Conservation (phyloP, 768 basidiomycete genomes). For the Gyrodon lividus region DNA sequence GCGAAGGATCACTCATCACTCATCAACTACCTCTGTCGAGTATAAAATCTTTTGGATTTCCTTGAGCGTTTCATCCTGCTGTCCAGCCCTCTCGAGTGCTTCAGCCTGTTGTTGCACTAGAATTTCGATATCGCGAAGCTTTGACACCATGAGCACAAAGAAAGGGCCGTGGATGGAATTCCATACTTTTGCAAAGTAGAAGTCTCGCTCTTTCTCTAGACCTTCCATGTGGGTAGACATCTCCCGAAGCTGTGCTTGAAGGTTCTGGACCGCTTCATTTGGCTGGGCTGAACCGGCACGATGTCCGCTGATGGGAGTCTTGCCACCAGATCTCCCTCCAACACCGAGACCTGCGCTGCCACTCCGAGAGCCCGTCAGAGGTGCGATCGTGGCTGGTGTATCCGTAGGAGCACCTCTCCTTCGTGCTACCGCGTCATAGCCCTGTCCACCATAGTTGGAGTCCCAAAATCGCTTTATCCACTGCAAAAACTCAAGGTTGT, state of each 20-base stretch:
- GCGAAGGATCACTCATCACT: background rate
- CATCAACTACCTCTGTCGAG: slow-evolving; percentile 79
- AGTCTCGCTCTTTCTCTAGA: slow-evolving; percentile 95
- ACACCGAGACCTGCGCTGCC: slow-evolving; percentile 36
- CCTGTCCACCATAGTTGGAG: slow-evolving; percentile 80
- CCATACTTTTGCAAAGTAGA: slow-evolving; percentile 95
- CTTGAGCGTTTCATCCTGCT: slow-evolving; percentile 59
- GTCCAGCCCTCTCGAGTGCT: slow-evolving; percentile 51
- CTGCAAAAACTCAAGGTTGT: slow-evolving; percentile 98
- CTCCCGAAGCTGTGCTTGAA: slow-evolving; percentile 81
- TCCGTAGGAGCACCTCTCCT: slow-evolving; percentile 77
- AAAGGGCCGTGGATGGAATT: slow-evolving; percentile 4
- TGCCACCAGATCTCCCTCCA: slow-evolving; percentile 56
- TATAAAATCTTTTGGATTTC: slow-evolving; percentile 93
- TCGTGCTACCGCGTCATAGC: slow-evolving; percentile 82
- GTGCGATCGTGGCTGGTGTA: slow-evolving; percentile 75
- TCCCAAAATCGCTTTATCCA: slow-evolving; percentile 99
- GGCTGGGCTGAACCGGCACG: slow-evolving; percentile 65
- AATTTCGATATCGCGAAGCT: slow-evolving; percentile 97
- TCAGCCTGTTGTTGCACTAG: slow-evolving; percentile 82
- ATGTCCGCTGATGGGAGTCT: slow-evolving; percentile 70
- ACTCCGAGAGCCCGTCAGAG: slow-evolving; percentile 47
- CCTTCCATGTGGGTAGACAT: slow-evolving; percentile 81
- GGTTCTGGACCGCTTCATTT: slow-evolving; percentile 61
- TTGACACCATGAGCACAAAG: slow-evolving; percentile 4